A percentile compares a stretch with the other conserved stretches of the same genome.
Conservation (phyloP, 257 asterid species). For the Plectranthus barbatus region DNA sequence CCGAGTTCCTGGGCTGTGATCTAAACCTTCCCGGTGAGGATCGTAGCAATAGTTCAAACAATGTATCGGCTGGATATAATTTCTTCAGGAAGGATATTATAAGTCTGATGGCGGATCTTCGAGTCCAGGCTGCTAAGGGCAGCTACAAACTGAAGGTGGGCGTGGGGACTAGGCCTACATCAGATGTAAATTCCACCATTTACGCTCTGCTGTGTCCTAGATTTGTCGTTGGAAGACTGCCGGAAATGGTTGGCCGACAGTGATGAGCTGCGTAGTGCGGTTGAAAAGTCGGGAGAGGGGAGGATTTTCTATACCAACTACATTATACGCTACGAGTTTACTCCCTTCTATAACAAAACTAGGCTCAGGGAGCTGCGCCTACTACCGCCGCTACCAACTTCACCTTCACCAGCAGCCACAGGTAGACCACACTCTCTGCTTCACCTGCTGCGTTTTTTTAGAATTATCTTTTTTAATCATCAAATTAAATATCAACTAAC, state of each 20-base stretch:
- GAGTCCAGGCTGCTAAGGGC: conserved; percentile 5
- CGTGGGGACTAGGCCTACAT: background rate
- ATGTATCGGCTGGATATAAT: no score
- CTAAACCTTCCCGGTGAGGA: no score
- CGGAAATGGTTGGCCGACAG: background rate
- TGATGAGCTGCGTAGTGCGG: no score
- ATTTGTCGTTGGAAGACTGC: conserved; percentile 6
- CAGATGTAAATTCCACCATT: background rate
- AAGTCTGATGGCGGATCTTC: background rate
- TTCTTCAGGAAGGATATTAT: background rate
- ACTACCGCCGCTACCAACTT: background rate
- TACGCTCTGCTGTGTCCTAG: conserved; percentile 12
- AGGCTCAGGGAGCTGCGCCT: background rate
- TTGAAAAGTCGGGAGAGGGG: background rate
- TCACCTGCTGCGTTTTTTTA: no score
- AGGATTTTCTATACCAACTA: background rate
- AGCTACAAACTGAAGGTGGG: background rate
- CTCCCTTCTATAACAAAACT: conserved; percentile 5
- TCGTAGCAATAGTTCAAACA: no score
- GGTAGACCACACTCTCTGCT: no score
- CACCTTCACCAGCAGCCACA: background rate
- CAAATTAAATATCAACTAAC: no score
- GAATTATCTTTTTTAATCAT: no score
- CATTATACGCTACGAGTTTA: background rate
- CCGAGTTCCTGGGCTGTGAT: no score